Evolutionary conservation across 345 rosid genomes (phyloP), one percentile per base, ranked within the genome.

Genomic region (Boechera retrofracta): DNA sequence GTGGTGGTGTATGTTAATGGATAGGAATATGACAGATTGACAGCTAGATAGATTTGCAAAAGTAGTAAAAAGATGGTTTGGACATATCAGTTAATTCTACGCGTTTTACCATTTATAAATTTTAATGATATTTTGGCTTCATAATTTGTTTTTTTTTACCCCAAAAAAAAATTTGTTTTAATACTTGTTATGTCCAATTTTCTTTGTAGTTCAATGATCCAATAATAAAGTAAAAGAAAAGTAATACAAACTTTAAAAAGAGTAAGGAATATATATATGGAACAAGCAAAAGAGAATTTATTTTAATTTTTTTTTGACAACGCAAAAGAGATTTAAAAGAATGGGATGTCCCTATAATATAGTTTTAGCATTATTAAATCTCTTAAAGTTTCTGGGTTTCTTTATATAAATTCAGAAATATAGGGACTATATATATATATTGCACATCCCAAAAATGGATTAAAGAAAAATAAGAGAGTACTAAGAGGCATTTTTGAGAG

Each of bases 21-120:
- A 71, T 77, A 8, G 11, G 60, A 63, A 47, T 21, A 21, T 55
- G 33, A 57, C 21, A 61, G 12, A 10, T 41, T 55, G 26, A 57
- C 21, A 61, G 12, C 13, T 41, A 53, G 56, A 53, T 52, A 41
- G 12, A 12, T 11, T 38, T 13, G 31, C 4, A 64, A 45, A 29
- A 13, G 45, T 4, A 38, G 0, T 26, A 31, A 24, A 11, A 33
- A 5, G 4, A 5, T 42, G 7, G 18, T 53, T 16, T 21, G 24
- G 24, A 21, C 11, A 62, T 53, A 5, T 1, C 31, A 32, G 21
- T 7, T 72, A 33, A 2, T 21, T 21, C 4, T 10, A 41, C 16
- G 3, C 11, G 24, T 55, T 35, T 65, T 32, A 8, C 16, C 10
- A 11, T 44, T 44, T 44, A 21, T 41, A 3, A 10, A 38, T 38